Evolutionary conservation across 2,329 filamentous ascomycete species (phyloP).

Genomic region (Monosporascus sp.): DNA sequence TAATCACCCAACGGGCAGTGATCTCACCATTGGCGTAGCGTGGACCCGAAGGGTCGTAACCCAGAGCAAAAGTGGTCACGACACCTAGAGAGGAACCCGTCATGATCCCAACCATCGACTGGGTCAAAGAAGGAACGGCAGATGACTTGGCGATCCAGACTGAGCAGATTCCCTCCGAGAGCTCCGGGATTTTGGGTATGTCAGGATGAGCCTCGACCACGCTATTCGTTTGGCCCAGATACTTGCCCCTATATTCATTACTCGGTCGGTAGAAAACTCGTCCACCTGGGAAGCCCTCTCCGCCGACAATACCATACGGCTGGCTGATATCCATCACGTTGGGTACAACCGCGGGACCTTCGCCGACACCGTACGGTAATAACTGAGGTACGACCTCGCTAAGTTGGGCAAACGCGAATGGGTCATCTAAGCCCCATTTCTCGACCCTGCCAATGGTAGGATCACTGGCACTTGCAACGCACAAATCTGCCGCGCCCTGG

Average conservation of each 20-base stretch:
- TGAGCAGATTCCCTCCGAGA: constrained; percentile 67
- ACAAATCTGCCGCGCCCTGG: constrained; percentile 76
- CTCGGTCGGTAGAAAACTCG: constrained; percentile 71
- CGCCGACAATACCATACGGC: constrained; percentile 75
- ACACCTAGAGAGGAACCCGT: constrained; percentile 80
- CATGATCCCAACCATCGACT: constrained; percentile 76
- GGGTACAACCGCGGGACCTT: constrained; percentile 71
- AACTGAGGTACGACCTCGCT: constrained; percentile 71
- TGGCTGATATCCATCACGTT: constrained; percentile 92
- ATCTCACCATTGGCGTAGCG: constrained; percentile 69
- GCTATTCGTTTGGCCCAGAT: constrained; percentile 59
- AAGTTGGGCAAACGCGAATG: constrained; percentile 70
- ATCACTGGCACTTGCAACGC: constrained; percentile 76
- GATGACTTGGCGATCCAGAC: constrained; percentile 89
- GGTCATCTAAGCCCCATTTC: constrained; percentile 75
- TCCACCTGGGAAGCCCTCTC: constrained; percentile 82
- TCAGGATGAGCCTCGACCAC: constrained; percentile 62
- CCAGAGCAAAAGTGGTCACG: constrained; percentile 76
- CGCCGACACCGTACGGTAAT: constrained; percentile 70
- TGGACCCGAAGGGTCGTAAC: constrained; percentile 51
- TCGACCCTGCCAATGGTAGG: constrained; percentile 71
- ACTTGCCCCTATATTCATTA: constrained; percentile 72
- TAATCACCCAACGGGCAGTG: constrained; percentile 83
- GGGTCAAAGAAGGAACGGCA: constrained; percentile 64
- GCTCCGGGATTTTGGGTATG: constrained; percentile 69